Evolutionary conservation across 768 basidiomycete species (phyloP).

Genomic region (Amanita inopinata): DNA sequence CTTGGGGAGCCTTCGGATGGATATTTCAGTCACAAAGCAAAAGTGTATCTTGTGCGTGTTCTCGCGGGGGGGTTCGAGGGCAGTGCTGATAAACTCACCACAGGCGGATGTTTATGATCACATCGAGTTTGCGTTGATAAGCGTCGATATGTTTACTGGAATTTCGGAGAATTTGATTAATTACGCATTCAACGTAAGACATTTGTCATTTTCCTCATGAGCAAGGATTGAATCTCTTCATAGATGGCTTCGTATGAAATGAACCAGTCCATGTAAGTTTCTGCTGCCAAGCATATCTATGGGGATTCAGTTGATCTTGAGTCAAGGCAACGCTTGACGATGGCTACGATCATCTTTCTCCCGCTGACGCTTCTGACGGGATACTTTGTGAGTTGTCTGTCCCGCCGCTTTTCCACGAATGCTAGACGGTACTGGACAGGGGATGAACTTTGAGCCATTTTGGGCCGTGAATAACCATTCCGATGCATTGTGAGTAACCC

Average conservation of each 20-base stretch:
- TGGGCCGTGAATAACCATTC: constrained; percentile 34
- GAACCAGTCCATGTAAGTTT: constrained; percentile 51
- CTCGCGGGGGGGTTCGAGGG: too few relatives aligned
- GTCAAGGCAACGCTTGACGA: constrained; percentile 50
- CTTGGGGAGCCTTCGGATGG: too few relatives aligned
- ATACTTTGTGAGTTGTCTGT: constrained; percentile 66
- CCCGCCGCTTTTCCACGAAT: neutral
- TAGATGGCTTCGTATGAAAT: constrained; percentile 58
- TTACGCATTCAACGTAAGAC: constrained; percentile 57
- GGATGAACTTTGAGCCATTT: constrained; percentile 59
- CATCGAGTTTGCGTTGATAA: constrained; percentile 56
- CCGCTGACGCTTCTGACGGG: constrained; percentile 64
- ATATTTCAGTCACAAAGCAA: constrained; percentile 54
- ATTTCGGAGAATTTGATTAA: constrained; percentile 60
- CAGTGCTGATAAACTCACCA: neutral
- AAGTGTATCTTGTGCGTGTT: constrained; percentile 48
- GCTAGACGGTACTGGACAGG: constrained; percentile 28
- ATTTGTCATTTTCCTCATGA: neutral
- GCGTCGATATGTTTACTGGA: constrained; percentile 58
- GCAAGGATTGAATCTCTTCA: constrained; percentile 1
- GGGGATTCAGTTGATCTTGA: constrained; percentile 1
- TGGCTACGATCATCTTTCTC: constrained; percentile 61
- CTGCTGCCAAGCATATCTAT: neutral
- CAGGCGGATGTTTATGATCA: constrained; percentile 68
- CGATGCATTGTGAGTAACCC: constrained; percentile 35